Evolutionary conservation across 1,284 basidiomycete genomes (phyloP).

Genomic region (Moniliophthora roreri): DNA sequence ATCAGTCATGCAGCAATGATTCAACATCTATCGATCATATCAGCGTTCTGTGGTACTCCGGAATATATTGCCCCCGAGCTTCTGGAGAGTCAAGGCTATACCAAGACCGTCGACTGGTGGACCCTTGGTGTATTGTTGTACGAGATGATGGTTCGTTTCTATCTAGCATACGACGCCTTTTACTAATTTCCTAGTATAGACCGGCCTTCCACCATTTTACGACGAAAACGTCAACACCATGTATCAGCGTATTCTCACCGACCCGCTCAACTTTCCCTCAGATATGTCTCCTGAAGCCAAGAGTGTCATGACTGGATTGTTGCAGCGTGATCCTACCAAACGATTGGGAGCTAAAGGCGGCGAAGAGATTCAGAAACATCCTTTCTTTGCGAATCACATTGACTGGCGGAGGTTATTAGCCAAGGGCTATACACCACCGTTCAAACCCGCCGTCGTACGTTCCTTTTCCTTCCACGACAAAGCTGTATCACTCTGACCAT

Average conservation of each 20-base stretch:
- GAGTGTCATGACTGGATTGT: constrained; percentile 83
- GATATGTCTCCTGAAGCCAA: constrained; percentile 90
- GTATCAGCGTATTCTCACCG: constrained; percentile 96
- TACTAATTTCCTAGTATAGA: constrained; percentile 40
- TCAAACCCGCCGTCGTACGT: constrained; percentile 95
- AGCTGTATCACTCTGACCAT: constrained; percentile 1
- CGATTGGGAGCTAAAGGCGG: constrained; percentile 91
- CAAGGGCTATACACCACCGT: constrained; percentile 97
- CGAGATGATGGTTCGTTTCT: constrained; percentile 85
- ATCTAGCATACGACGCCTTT: not conserved
- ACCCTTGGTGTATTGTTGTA: constrained; percentile 96
- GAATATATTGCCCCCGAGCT: constrained; percentile 98
- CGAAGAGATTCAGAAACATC: constrained; percentile 94
- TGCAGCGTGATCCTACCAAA: constrained; percentile 86
- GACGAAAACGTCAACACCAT: constrained; percentile 98
- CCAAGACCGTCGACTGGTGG: constrained; percentile 99
- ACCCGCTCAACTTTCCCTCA: constrained; percentile 91
- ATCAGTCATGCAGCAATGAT: constrained; percentile 9
- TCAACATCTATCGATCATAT: constrained; percentile 10
- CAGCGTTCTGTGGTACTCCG: constrained; percentile 98
- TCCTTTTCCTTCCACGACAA: not conserved
- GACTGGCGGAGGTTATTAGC: constrained; percentile 86
- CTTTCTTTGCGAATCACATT: constrained; percentile 94
- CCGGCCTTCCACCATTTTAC: constrained; percentile 97
- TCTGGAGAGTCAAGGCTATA: constrained; percentile 95